Conservation (phyloP, 139 green algal genomes). For the Limnomonas spitsbergensis region DNA sequence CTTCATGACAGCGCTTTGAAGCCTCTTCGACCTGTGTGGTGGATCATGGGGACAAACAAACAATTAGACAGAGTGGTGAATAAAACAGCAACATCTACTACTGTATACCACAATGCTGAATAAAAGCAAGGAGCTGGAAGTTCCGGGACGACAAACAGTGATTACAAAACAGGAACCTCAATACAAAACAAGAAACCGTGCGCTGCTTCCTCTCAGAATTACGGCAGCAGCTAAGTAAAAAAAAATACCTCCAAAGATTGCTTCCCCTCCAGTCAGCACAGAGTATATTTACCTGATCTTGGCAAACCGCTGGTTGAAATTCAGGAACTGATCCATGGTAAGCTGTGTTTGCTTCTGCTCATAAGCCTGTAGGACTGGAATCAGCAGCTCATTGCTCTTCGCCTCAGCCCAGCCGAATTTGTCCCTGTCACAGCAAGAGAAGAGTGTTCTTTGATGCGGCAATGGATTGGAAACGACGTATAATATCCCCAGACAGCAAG, state of each 20-base stretch:
- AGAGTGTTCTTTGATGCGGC: neutral
- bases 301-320: conserved; percentile 80
- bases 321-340: conserved; percentile 78
- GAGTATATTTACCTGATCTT: conserved; percentile 80
- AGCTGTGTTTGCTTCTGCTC: conserved; percentile 65
- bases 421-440: conserved; percentile 25
- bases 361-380: conserved; percentile 71
- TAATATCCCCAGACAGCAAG: no score
- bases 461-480: neutral
- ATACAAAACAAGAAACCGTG: no score
- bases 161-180: no score
- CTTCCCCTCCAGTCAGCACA: no score
- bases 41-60: neutral
- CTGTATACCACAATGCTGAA: no score
- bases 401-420: conserved; percentile 64
- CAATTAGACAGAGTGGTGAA: no score
- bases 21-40: neutral
- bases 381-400: conserved; percentile 70
- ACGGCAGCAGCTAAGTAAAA: no score
- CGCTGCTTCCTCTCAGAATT: no score
- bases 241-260: no score
- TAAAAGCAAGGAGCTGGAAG: no score
- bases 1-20: conserved; percentile 48
- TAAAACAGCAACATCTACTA: no score
- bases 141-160: no score